These are phyloP conservation scores for Erythrobasidium hasegawianum DNA, from an alignment of 1,284 basidiomycete genomes.

Conservation along the genomic window DNA sequence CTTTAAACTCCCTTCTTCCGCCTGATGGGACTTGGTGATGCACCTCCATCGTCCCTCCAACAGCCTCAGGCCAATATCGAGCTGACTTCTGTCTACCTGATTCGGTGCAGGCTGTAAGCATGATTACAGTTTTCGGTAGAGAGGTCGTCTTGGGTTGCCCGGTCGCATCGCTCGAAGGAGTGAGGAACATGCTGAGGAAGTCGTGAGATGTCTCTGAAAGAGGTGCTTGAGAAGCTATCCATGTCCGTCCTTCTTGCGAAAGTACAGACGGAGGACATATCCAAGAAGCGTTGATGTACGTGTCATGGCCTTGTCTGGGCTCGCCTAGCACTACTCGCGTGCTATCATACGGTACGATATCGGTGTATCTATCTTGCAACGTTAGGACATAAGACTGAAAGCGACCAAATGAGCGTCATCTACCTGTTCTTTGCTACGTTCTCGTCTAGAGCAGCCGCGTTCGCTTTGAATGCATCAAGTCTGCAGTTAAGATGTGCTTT, in stretches of 20 bases:
- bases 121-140: constrained; percentile 56
- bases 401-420: background rate
- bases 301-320: constrained; percentile 1
- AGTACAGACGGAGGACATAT: constrained; percentile 50
- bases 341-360: constrained; percentile 72
- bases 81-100: constrained; percentile 65
- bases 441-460: constrained; percentile 50
- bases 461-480: constrained; percentile 17
- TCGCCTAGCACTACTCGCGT: constrained; percentile 59
- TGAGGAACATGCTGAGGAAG: constrained; percentile 63
- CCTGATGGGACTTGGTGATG: constrained; percentile 10
- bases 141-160: background rate
- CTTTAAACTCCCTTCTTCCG: background rate
- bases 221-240: constrained; percentile 55
- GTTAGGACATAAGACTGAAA: background rate
- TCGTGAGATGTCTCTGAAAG: constrained; percentile 64
- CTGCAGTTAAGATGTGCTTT: constrained; percentile 3
- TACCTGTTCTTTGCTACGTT: constrained; percentile 38
- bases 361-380: constrained; percentile 55
- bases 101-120: constrained; percentile 68
- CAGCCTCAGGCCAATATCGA: constrained; percentile 63
- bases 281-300: constrained; percentile 79
- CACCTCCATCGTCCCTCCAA: constrained; percentile 56
- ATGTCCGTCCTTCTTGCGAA: background rate
- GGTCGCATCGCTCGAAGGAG: constrained; percentile 23